Percentiles rank a stretch among this genome's conserved stretches.
Evolutionary conservation across 345 rosid genomes (phyloP).

Genomic region (Hibiscus tridactylites): DNA sequence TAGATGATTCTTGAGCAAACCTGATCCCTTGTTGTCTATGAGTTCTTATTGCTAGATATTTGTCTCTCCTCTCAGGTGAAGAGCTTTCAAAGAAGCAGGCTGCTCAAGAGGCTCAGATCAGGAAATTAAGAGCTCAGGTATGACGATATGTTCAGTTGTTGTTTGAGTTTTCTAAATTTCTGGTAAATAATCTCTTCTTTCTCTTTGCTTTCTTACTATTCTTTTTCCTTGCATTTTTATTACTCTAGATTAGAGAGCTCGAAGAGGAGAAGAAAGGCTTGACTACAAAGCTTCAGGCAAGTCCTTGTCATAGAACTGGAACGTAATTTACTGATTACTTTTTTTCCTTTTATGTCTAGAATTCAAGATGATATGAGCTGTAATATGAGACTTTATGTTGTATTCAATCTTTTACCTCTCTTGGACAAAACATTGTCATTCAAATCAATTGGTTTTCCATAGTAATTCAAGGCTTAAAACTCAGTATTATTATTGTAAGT

Average conservation of each 20-base stretch:
- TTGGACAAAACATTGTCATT: neutral
- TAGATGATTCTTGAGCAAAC: neutral
- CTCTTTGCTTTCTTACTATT: constrained; percentile 17
- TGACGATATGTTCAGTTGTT: constrained; percentile 11
- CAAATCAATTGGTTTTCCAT: neutral
- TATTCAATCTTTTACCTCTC: neutral
- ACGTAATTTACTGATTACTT: neutral
- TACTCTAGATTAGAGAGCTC: constrained; percentile 72
- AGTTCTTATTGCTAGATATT: constrained; percentile 9
- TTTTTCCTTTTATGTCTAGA: neutral
- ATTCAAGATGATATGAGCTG: neutral
- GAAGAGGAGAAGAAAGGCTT: constrained; percentile 99
- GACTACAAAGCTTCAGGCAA: constrained; percentile 90
- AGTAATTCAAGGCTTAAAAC: neutral
- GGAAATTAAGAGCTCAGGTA: constrained; percentile 99
- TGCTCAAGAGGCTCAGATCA: constrained; percentile 82
- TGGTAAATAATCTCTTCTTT: constrained; percentile 13
- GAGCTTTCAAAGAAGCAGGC: constrained; percentile 99
- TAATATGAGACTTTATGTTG: neutral
- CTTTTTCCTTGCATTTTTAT: constrained; percentile 15
- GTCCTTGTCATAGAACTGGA: constrained; percentile 15
- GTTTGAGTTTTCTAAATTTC: neutral
- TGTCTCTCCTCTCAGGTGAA: constrained; percentile 45
- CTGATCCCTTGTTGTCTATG: constrained; percentile 4
- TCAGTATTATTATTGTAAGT: too few relatives aligned